These are phyloP conservation scores for Cercis canadensis DNA, from an alignment of 306 rosid genomes.

Conservation along the genomic window DNA sequence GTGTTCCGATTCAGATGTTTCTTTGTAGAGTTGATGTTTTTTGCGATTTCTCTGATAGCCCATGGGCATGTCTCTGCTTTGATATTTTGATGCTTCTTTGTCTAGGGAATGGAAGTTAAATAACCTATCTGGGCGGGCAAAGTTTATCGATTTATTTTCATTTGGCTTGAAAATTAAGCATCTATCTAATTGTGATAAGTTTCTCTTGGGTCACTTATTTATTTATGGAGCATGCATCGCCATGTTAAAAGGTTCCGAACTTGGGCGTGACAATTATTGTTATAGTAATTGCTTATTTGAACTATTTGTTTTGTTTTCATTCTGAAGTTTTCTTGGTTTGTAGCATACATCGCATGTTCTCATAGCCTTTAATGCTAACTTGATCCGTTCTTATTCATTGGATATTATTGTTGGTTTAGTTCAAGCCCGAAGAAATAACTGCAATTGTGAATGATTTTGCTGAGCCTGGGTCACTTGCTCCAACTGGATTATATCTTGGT, in stretches of 20 bases:
- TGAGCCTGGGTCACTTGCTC: conserved; percentile 90
- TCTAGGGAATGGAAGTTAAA: not conserved
- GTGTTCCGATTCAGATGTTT: not conserved
- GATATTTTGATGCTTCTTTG: not conserved
- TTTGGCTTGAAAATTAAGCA: conserved; percentile 2
- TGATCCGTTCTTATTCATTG: conserved; percentile 21
- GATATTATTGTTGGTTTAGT: conserved; percentile 40
- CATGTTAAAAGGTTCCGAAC: conserved; percentile 16
- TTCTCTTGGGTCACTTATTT: not conserved
- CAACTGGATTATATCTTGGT: conserved; percentile 76
- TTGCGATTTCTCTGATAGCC: too few species aligned
- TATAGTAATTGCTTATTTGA: not conserved
- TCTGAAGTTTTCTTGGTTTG: conserved; percentile 19
- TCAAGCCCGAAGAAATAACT: conserved; percentile 74
- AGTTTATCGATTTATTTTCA: conserved; percentile 24
- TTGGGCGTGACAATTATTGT: not conserved
- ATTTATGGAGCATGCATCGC: not conserved
- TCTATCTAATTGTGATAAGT: not conserved
- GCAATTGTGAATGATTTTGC: conserved; percentile 63
- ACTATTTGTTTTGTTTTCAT: not conserved
- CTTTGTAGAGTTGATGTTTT: not conserved
- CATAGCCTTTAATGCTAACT: not conserved
- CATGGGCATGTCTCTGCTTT: not conserved
- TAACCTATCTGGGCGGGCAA: not conserved
- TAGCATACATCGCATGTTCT: not conserved